Evolutionary conservation across 2,329 filamentous ascomycete species (phyloP).

Genomic region (Venturia oleaginea): DNA sequence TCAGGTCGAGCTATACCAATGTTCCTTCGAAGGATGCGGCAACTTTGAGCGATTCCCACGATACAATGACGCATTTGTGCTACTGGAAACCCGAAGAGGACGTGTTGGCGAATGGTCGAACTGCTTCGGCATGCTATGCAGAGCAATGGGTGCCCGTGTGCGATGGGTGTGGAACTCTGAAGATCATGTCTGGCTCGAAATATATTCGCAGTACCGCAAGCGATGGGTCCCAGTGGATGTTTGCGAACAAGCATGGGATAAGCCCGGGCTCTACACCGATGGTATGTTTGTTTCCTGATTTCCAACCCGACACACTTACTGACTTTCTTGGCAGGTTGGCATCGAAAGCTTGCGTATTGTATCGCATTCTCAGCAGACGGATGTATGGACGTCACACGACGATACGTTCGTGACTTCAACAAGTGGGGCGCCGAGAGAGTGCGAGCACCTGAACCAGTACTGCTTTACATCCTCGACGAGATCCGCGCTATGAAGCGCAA

Average conservation of each 20-base stretch:
- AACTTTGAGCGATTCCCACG: conserved; percentile 83
- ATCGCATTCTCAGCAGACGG: conserved; percentile 92
- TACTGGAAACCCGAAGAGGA: conserved; percentile 77
- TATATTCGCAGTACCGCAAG: conserved; percentile 88
- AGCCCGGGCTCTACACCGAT: conserved; percentile 82
- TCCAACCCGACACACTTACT: neutral
- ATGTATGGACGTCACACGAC: conserved; percentile 57
- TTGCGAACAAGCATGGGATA: conserved; percentile 93
- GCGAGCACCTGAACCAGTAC: conserved; percentile 76
- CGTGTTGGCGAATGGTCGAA: conserved; percentile 95
- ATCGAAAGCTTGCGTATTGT: conserved; percentile 94
- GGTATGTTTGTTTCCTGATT: conserved; percentile 39
- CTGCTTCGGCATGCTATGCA: conserved; percentile 97
- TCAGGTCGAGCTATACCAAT: conserved; percentile 83
- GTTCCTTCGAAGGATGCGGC: conserved; percentile 65
- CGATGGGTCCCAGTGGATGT: conserved; percentile 96
- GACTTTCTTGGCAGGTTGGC: conserved; percentile 54
- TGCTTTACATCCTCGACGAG: conserved; percentile 86
- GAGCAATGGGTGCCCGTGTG: conserved; percentile 80
- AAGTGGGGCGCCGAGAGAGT: conserved; percentile 66
- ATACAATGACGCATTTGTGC: conserved; percentile 89
- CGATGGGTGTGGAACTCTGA: conserved; percentile 98
- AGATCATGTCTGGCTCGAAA: conserved; percentile 95
- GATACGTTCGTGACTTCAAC: conserved; percentile 59
- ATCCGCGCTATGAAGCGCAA: conserved; percentile 75